These are phyloP conservation scores for Hortiboletus flavorubellus DNA, from an alignment of 768 basidiomycete genomes.

Conservation along the genomic window DNA sequence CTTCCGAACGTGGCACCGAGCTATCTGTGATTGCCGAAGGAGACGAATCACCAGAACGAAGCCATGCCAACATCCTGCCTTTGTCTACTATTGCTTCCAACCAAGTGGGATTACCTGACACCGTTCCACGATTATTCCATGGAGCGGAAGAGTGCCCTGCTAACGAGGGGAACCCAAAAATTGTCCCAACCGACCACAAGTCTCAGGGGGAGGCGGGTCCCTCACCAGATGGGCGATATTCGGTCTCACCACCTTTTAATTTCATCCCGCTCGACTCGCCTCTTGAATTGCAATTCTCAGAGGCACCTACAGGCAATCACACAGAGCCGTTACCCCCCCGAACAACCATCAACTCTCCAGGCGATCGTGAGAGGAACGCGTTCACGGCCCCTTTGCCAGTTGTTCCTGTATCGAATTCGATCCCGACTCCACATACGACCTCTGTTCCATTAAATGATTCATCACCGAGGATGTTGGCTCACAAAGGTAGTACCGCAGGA, in stretches of 20 bases:
- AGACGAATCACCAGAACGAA: conserved; percentile 54
- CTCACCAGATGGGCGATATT: conserved; percentile 15
- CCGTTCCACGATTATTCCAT: background rate
- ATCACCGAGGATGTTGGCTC: conserved; percentile 24
- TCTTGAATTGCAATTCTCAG: conserved; percentile 3
- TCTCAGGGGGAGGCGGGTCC: conserved; percentile 10
- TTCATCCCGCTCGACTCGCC: conserved; percentile 41
- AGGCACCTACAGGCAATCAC: conserved; percentile 4
- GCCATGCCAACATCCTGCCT: conserved; percentile 4
- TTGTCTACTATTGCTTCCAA: background rate
- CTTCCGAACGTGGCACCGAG: conserved; percentile 36
- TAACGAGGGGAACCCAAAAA: background rate
- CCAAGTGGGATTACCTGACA: background rate
- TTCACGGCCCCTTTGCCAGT: conserved; percentile 24
- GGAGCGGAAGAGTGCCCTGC: background rate
- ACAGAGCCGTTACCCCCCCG: conserved; percentile 21
- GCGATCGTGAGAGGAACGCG: conserved; percentile 14
- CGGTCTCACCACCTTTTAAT: conserved; percentile 32
- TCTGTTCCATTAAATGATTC: conserved; percentile 37
- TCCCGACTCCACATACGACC: conserved; percentile 15
- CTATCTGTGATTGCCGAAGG: conserved; percentile 72
- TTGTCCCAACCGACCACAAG: background rate
- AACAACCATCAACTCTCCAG: background rate
- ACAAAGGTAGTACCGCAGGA: conserved; percentile 41
- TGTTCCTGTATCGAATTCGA: conserved; percentile 9